Evolutionary conservation across 1,139 yeast genomes (phyloP), one percentile per base, ranked within the genome.

Genomic region (Protomyces pachydermus): DNA sequence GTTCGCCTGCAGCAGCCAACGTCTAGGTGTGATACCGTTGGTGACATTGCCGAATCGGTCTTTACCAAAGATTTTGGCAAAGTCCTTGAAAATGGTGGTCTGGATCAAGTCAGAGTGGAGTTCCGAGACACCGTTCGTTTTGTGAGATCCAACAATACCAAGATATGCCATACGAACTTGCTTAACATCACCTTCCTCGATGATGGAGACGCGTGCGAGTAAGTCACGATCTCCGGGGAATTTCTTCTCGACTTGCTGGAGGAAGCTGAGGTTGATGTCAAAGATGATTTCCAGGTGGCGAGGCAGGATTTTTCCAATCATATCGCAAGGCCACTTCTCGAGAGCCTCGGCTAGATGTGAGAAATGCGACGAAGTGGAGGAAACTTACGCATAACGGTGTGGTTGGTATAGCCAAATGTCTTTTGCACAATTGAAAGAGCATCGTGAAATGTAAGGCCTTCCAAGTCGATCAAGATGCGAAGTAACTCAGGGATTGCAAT

Each of bases 1-100:
- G 75, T 91, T 91, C 60, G 97, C 96, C 78, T 91, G 97, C 74
- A 85, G 85, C 74, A 91, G 82, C 98, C 98, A 91, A 78, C 97
- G 86, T 80, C 98, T 85, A 70, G 97, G 97, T 3, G 97, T 91
- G 72, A 91, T 85, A 78, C 97, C 97, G 75, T 91, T 91, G 62
- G 98, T 91, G 67, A 91, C 97, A 72, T 91, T 91, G 67, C 89
- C 88, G 75, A 91, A 91, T 76, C 88, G 88, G 69, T 88, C 89
- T 39, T 81, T 74, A 54, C 97, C 97, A 71, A 83, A 90, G 54
- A 91, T 82, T 68, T 81, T 81, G 67, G 91, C 97, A 74, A 91
- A 91, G 76, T 91, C 97, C 75, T 86, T 87, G 78, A 91, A 91
- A 71, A 91, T 88, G 5, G 97, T 90, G 50, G 95, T 88, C 74